phyloP scores from a whole-genome alignment of 306 rosid species.

The Calophaca sinica region DNA sequence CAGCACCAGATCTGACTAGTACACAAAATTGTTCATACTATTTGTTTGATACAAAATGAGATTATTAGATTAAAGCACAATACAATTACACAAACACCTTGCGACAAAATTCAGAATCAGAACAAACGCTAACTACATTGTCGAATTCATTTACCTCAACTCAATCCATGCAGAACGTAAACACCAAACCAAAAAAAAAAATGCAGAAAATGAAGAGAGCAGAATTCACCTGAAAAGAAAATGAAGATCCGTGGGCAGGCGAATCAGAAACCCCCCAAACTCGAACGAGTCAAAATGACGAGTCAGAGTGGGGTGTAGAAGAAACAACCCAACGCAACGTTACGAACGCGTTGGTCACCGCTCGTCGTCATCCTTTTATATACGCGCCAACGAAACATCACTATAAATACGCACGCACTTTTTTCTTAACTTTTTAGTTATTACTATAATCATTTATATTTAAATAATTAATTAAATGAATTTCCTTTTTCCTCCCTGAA shows the following conservation, averaged over 20 bases:
- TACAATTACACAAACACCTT: slow-evolving; percentile 27
- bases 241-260: neutral
- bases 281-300: slow-evolving; percentile 48
- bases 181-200: neutral
- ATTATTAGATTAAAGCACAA: slow-evolving; percentile 25
- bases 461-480: neutral
- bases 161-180: slow-evolving; percentile 3
- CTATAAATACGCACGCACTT: neutral
- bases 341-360: slow-evolving; percentile 42
- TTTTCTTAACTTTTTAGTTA: neutral
- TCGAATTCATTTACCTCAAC: slow-evolving; percentile 26
- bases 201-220: neutral
- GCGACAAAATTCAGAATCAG: slow-evolving; percentile 8
- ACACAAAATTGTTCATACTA: neutral
- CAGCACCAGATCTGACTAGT: slow-evolving; percentile 38
- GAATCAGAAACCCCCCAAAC: slow-evolving; percentile 44
- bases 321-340: slow-evolving; percentile 47
- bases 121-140: slow-evolving; percentile 34
- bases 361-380: slow-evolving; percentile 38
- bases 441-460: neutral
- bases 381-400: slow-evolving; percentile 44
- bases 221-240: slow-evolving; percentile 39
- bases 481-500: slow-evolving; percentile 35
- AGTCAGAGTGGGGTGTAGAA: slow-evolving; percentile 32
- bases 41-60: neutral